Evolutionary conservation across 73 alveolate genomes (phyloP), one percentile per base, ranked within the genome.

Genomic region (Paramecium tetraurelia): DNA sequence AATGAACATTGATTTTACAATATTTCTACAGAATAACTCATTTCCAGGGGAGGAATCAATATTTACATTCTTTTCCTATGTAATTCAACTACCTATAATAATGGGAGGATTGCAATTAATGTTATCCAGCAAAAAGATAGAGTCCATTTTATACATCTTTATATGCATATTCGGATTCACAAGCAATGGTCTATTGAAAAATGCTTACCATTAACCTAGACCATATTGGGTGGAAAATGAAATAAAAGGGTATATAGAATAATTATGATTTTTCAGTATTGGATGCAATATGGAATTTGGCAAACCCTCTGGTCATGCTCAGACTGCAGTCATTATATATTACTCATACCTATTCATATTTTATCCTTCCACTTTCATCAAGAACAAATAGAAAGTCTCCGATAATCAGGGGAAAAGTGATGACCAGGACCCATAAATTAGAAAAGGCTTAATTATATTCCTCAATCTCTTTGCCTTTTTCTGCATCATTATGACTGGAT

Each of bases 221-320:
- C 90, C 90, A 18, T 80, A 80, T 80, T 80, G 90, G 90, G 57
- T 46, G 2, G 76, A 80, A 46, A 33, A 53, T 18, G 5, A 40
- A 14, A 31, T 40, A 21, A 11, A 48, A 11, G 90, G 46, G 57
- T 72, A 80, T 53, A 53, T 43, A 46, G 43, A 80, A 44, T 22
- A 48, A 7, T 44, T 9, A 53, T 53, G 14, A 20, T 43, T 16
- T 41, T 80, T 46, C 11, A 80, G 90, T 3, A 38, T 43, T 24
- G 90, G 48, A 44, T 80, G 90, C 29, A 80, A 48, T 48, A 80
- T 24, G 57, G 90, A 80, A 48, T 80, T 44, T 48, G 90, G 90
- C 31, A 80, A 80, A 44, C 90, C 90, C 3, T 43, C 76, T 43
- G 90, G 90, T 7, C 90, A 80, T 44, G 90, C 90, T 4, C 12